These are phyloP conservation scores for Tetrastigma voinierianum DNA, from an alignment of 164 flowering plant genomes.

Conservation along the genomic window DNA sequence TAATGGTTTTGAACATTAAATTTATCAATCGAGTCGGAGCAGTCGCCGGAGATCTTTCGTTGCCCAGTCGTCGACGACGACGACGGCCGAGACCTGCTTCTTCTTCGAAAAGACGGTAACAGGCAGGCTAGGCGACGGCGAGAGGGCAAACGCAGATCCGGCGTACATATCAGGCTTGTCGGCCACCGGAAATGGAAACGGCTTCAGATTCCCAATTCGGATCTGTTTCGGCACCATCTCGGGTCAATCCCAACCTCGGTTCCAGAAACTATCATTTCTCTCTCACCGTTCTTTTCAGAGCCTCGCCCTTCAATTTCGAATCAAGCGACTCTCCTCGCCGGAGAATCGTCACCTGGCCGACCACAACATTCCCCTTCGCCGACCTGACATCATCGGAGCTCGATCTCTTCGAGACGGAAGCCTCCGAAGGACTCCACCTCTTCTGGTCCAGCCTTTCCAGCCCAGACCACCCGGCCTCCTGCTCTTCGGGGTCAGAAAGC, in stretches of 20 bases:
- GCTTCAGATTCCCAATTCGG: constrained; percentile 17
- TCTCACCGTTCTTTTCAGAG: constrained; percentile 6
- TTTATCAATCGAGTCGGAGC: constrained; percentile 35
- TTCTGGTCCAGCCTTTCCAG: constrained; percentile 17
- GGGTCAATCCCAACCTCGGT: constrained; percentile 31
- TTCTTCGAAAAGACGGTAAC: constrained; percentile 42
- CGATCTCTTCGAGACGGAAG: constrained; percentile 28
- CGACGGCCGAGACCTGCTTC: constrained; percentile 15
- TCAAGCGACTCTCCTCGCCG: constrained; percentile 50
- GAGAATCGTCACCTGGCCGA: constrained; percentile 42
- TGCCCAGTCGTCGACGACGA: constrained; percentile 42
- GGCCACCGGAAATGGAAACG: constrained; percentile 7
- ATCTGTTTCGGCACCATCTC: constrained; percentile 27
- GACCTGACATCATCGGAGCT: constrained; percentile 20
- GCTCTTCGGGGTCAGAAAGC: constrained; percentile 1
- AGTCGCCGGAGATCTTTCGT: constrained; percentile 44
- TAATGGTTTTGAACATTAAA: too few species aligned
- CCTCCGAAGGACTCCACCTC: constrained; percentile 16
- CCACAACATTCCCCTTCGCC: constrained; percentile 7
- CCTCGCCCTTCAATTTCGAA: constrained; percentile 25
- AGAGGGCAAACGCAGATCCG: constrained; percentile 39
- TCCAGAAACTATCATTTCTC: constrained; percentile 7
- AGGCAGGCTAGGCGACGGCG: constrained; percentile 50
- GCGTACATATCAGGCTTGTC: constrained; percentile 30
- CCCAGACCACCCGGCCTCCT: constrained; percentile 23